phyloP scores from a whole-genome alignment of 176 grass and related monocot species.

The Saccharum officinarum region DNA sequence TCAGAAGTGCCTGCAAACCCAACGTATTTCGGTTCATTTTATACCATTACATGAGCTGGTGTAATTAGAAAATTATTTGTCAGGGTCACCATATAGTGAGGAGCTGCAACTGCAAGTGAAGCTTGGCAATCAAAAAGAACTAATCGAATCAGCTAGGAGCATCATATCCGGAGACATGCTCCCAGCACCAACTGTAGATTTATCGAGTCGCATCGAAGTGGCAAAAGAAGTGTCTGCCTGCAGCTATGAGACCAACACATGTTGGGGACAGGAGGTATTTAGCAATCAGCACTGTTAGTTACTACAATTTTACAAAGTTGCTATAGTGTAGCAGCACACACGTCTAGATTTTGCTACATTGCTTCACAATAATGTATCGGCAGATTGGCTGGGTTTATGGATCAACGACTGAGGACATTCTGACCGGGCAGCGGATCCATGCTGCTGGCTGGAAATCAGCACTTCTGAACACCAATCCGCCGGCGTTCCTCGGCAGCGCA shows the following conservation, averaged over 20 bases:
- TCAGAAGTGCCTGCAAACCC: background rate
- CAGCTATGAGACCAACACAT: conserved; percentile 29
- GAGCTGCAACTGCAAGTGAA: conserved; percentile 3
- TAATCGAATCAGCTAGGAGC: conserved; percentile 20
- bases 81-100: conserved; percentile 28
- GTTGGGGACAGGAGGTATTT: conserved; percentile 39
- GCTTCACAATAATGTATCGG: background rate
- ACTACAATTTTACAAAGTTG: background rate
- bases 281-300: background rate
- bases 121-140: conserved; percentile 27
- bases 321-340: background rate
- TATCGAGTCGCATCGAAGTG: background rate
- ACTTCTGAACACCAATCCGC: background rate
- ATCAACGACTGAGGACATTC: conserved; percentile 37
- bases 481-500: conserved; percentile 19
- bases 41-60: background rate
- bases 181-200: background rate
- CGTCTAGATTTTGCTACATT: background rate
- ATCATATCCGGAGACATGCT: background rate
- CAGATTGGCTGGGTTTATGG: conserved; percentile 50
- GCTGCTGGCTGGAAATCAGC: conserved; percentile 13
- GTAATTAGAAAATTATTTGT: background rate
- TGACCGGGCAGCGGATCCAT: conserved; percentile 41
- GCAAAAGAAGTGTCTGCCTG: conserved; percentile 35
- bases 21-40: background rate